These are phyloP conservation scores for Mariannaea sp. DNA, from an alignment of 2,329 filamentous ascomycete genomes.

Conservation along the genomic window DNA sequence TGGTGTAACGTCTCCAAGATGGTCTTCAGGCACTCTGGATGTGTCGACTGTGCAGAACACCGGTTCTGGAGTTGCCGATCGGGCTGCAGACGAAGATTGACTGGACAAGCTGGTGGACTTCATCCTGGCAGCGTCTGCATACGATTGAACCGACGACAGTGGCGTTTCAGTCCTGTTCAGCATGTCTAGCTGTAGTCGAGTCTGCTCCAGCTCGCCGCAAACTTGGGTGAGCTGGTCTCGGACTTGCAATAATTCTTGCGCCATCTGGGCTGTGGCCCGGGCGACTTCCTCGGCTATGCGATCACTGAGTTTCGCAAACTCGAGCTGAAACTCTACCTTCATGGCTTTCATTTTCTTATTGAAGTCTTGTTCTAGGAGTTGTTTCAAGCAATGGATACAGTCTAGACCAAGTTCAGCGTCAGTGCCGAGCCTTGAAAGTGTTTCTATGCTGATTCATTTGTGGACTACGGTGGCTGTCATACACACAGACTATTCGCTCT, in stretches of 20 bases:
- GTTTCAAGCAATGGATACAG: not conserved
- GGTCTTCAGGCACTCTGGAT: conserved; percentile 10
- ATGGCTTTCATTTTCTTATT: conserved; percentile 12
- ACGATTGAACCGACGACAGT: not conserved
- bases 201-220: conserved; percentile 11
- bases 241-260: conserved; percentile 13
- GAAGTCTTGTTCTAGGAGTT: conserved; percentile 9
- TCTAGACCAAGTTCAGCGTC: not conserved
- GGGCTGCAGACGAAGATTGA: not conserved
- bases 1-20: conserved; percentile 1
- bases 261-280: conserved; percentile 1
- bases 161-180: not conserved
- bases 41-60: conserved; percentile 10
- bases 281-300: not conserved
- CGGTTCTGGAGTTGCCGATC: conserved; percentile 7
- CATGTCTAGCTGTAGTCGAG: conserved; percentile 2
- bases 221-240: conserved; percentile 12
- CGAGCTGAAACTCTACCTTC: conserved; percentile 7
- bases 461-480: no score
- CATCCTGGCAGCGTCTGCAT: conserved; percentile 8
- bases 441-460: no score
- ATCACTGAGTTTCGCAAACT: conserved; percentile 12
- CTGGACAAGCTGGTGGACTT: not conserved
- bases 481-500: no score
- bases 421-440: no score